Percentiles rank a stretch among this genome's conserved stretches.
Evolutionary conservation across 2,329 filamentous ascomycete genomes (phyloP).

Genomic region (Colletotrichum sp.): DNA sequence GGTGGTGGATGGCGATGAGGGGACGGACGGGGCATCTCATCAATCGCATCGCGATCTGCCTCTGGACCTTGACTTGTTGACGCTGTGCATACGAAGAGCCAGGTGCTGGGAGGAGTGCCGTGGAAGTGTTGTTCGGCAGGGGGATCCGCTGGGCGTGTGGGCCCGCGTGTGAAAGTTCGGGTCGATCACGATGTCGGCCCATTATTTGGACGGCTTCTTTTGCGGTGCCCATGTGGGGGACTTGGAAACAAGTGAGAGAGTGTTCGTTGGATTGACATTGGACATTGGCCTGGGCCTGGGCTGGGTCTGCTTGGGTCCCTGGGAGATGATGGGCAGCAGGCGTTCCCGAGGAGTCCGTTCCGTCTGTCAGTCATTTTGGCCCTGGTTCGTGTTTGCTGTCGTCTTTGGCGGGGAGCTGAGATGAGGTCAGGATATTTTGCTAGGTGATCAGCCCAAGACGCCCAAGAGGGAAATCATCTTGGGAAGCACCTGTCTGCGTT

Average conservation of each 20-base stretch:
- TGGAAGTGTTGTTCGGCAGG: neutral
- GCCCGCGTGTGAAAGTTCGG: slow-evolving; percentile 7
- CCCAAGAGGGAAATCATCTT: neutral
- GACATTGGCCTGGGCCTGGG: neutral
- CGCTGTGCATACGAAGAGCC: neutral
- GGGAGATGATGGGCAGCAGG: neutral
- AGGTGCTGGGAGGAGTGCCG: neutral
- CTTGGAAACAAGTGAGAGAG: neutral
- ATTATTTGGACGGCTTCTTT: neutral
- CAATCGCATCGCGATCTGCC: neutral
- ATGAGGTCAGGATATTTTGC: neutral
- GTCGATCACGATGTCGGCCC: slow-evolving; percentile 15
- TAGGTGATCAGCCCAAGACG: neutral
- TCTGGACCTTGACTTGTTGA: neutral
- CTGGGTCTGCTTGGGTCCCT: neutral
- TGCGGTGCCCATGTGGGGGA: neutral
- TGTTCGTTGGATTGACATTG: neutral
- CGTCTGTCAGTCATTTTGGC: neutral
- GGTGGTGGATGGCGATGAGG: neutral
- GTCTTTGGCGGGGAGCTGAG: neutral
- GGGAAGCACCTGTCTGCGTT: neutral
- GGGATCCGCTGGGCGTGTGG: neutral
- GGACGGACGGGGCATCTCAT: neutral
- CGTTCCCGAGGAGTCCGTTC: neutral
- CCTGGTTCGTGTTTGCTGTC: neutral